A percentile compares a stretch with the other conserved stretches of the same genome.
phyloP scores from a whole-genome alignment of 139 green algal genomes.

The Coelastrella sp. region DNA sequence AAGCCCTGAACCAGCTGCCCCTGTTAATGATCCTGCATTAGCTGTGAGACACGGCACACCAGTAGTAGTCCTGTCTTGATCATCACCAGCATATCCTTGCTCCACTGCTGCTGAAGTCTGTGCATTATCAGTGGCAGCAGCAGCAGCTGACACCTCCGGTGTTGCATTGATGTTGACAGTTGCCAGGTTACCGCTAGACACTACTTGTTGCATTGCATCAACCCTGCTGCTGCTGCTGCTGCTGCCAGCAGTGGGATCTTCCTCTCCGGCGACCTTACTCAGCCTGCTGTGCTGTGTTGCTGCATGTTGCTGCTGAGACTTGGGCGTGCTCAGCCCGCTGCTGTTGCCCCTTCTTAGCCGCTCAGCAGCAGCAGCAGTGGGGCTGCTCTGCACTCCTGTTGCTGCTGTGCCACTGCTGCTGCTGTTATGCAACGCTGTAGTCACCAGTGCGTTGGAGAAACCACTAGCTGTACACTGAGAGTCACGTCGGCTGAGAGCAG shows the following conservation, averaged over 20 bases:
- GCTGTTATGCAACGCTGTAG: too few relatives aligned
- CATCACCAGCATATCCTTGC: background rate
- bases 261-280: background rate
- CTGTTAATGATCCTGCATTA: background rate
- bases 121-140: background rate
- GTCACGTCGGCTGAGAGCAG: background rate
- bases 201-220: too few relatives aligned
- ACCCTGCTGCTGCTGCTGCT: background rate
- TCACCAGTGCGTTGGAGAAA: background rate
- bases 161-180: constrained; percentile 14
- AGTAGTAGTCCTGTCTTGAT: background rate
- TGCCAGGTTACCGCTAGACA: constrained; percentile 4
- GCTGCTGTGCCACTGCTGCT: background rate
- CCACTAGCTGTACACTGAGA: constrained; percentile 34
- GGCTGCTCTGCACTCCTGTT: constrained; percentile 2
- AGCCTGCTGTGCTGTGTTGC: constrained; percentile 30
- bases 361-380: constrained; percentile 1
- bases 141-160: background rate
- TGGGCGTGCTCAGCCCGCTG: background rate
- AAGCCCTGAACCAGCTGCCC: background rate
- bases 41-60: background rate
- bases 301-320: constrained; percentile 16
- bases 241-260: background rate
- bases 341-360: constrained; percentile 5
- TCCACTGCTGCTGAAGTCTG: background rate